phyloP scores from a whole-genome alignment of 345 rosid species.

The Heritiera littoralis region DNA sequence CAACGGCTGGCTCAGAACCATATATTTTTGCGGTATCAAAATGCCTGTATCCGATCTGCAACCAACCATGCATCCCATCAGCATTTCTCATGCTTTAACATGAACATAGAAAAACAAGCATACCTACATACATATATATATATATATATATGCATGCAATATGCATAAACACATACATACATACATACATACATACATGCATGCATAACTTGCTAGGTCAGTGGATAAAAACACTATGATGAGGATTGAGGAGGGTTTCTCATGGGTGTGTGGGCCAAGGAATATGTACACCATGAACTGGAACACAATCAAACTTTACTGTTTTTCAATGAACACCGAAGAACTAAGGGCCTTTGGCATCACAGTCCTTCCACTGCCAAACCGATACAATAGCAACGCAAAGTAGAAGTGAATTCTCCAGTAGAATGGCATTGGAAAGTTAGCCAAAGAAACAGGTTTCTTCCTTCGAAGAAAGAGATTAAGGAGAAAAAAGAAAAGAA shows the following conservation, averaged over 20 bases:
- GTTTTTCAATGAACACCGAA: not conserved
- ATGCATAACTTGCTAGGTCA: not conserved
- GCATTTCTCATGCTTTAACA: not conserved
- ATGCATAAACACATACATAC: not conserved
- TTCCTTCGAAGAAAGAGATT: not conserved
- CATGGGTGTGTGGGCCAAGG: not conserved
- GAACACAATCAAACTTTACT: not conserved
- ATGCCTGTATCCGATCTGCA: constrained; percentile 86
- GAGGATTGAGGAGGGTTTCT: not conserved
- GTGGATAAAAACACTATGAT: not conserved
- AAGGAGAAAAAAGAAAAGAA: too few relatives aligned
- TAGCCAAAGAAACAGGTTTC: not conserved
- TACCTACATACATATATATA: too few relatives aligned
- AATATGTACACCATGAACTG: not conserved
- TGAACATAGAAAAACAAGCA: not conserved
- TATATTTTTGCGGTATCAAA: constrained; percentile 86
- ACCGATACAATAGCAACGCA: not conserved
- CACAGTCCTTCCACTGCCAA: not conserved
- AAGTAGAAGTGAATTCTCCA: not conserved
- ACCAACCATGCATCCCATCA: not conserved
- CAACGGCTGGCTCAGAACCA: constrained; percentile 83
- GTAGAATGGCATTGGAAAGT: not conserved
- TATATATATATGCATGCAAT: not conserved
- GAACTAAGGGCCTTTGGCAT: not conserved
- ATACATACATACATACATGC: not conserved